phyloP scores from a whole-genome alignment of 305 asterid genomes.

The Solanum hybrid region DNA sequence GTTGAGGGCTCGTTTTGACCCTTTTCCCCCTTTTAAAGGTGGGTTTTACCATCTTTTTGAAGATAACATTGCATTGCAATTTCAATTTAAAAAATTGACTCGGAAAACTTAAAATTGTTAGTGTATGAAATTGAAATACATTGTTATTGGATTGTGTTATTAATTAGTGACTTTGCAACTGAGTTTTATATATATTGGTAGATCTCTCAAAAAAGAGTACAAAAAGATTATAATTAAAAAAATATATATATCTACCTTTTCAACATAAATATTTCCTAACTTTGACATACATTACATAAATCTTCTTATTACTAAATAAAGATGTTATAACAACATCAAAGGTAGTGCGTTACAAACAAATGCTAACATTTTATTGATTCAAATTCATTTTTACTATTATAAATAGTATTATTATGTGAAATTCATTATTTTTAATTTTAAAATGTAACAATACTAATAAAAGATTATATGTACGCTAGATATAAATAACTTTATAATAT shows the following conservation, averaged over 20 bases:
- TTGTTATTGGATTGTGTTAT: neutral
- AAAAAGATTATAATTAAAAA: neutral
- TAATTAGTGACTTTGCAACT: neutral
- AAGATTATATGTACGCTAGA: no score
- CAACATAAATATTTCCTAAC: neutral
- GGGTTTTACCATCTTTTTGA: neutral
- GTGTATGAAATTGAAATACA: neutral
- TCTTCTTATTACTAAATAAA: neutral
- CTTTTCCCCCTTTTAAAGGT: neutral
- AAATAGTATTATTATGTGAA: neutral
- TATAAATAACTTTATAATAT: no score
- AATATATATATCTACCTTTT: neutral
- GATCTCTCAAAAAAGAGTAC: neutral
- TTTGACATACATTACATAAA: neutral
- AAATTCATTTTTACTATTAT: neutral
- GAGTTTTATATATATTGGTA: neutral
- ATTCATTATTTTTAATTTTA: no score
- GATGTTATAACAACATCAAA: neutral
- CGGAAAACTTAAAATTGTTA: neutral
- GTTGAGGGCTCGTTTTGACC: neutral
- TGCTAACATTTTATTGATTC: neutral
- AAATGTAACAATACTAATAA: neutral
- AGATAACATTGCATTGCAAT: neutral
- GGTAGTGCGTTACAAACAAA: neutral
- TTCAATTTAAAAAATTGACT: neutral